These are phyloP conservation scores for Microthlaspi erraticum DNA, from an alignment of 345 rosid genomes.

Conservation along the genomic window DNA sequence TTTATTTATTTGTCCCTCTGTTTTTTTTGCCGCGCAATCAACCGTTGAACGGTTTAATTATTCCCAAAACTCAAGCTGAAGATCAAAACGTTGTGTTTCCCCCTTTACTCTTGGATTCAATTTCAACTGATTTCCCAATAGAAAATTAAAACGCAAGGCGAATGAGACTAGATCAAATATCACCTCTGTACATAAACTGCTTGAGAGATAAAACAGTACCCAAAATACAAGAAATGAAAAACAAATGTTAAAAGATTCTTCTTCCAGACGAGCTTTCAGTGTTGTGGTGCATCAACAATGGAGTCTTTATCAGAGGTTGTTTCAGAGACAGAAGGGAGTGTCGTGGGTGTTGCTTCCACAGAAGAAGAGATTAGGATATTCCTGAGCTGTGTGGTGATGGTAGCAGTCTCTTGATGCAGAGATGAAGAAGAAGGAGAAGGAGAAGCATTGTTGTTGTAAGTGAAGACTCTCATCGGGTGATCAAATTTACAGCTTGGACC, in stretches of 20 bases:
- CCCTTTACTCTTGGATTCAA: not conserved
- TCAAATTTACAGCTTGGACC: slow-evolving; percentile 96
- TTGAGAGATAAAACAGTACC: not conserved
- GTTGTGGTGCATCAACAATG: slow-evolving; percentile 11
- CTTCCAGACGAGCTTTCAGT: slow-evolving; percentile 16
- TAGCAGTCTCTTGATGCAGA: slow-evolving; percentile 4
- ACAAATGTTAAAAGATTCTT: not conserved
- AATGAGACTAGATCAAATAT: not conserved
- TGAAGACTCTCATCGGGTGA: slow-evolving; percentile 82
- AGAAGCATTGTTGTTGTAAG: slow-evolving; percentile 47
- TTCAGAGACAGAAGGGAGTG: slow-evolving; percentile 11
- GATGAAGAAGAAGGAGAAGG: slow-evolving; percentile 22
- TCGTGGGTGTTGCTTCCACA: slow-evolving; percentile 8
- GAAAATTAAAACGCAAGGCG: slow-evolving; percentile 8
- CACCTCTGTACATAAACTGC: slow-evolving; percentile 12
- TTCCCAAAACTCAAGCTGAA: too few species aligned
- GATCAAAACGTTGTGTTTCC: too few species aligned
- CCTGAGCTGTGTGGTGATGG: slow-evolving; percentile 18
- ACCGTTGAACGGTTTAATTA: not conserved
- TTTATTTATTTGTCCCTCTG: too few species aligned
- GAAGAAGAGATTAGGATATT: slow-evolving; percentile 16
- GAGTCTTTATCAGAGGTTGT: slow-evolving; percentile 19
- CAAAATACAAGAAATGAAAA: not conserved
- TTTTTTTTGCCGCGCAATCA: not conserved
- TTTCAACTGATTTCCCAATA: not conserved